phyloP scores from a whole-genome alignment of 1,284 basidiomycete species.

The Flammula alnicola region DNA sequence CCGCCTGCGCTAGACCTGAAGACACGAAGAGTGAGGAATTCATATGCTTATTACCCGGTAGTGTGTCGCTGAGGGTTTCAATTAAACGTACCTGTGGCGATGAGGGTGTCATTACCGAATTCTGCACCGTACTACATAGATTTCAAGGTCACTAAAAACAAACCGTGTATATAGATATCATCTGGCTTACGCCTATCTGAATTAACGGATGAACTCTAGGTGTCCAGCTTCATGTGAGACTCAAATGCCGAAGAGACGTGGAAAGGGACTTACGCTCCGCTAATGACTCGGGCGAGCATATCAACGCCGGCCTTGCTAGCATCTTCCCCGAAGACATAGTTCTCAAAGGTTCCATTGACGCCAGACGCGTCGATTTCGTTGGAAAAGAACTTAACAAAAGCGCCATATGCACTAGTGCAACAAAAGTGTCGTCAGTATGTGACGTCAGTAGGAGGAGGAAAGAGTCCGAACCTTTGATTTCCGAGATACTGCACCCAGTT shows the following conservation, averaged over 20 bases:
- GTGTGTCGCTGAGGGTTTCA: too few relatives aligned
- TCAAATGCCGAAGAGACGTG: conserved; percentile 8
- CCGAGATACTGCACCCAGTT: conserved; percentile 65
- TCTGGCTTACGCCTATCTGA: conserved; percentile 58
- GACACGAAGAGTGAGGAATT: neutral
- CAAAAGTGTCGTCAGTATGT: neutral
- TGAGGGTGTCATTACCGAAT: conserved; percentile 21
- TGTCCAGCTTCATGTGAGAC: neutral
- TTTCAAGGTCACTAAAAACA: neutral
- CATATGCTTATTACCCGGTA: too few relatives aligned
- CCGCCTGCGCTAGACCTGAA: conserved; percentile 48
- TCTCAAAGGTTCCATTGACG: conserved; percentile 46
- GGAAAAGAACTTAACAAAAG: conserved; percentile 63
- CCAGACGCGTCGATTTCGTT: conserved; percentile 49
- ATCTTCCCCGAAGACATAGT: conserved; percentile 56
- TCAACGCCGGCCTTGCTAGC: conserved; percentile 50
- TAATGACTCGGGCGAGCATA: conserved; percentile 62
- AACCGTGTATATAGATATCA: neutral
- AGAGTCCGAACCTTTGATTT: conserved; percentile 49
- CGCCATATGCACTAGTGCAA: conserved; percentile 45
- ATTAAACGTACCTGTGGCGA: conserved; percentile 17
- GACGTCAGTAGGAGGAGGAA: neutral
- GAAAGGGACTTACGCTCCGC: conserved; percentile 52
- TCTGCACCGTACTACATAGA: conserved; percentile 23
- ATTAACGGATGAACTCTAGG: conserved; percentile 66